Evolutionary conservation across 805 yeast genomes (phyloP), one percentile per base, ranked within the genome.

Genomic region (Spathaspora sp.): DNA sequence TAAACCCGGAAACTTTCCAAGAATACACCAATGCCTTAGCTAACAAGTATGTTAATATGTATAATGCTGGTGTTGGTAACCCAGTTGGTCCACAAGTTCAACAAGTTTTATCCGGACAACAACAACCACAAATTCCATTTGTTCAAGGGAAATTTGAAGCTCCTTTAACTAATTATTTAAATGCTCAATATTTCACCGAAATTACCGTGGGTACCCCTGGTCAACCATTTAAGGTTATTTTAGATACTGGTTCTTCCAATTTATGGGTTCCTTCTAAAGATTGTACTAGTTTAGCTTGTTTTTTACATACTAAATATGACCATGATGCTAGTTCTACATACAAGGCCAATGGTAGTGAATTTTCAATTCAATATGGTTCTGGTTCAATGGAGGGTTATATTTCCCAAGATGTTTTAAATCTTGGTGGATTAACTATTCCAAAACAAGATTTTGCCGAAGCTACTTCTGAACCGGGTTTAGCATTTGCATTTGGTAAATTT

Each of bases 401-500:
- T 42, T 91, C 97, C 42, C 87, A 87, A 67, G 99, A 94, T 67
- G 76, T 84, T 44, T 73, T 94, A 61, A 75, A 81, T 55, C 74
- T 94, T 57, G 98, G 97, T 54, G 94, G 86, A 65, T 82, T 94
- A 73, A 72, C 77, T 51, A 92, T 94, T 65, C 87, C 91, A 59
- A 75, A 86, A 58, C 98, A 93, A 77, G 96, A 86, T 68, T 94
- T 94, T 67, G 98, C 96, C 55, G 99, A 94, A 79, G 93, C 97
- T 57, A 94, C 99, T 53, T 82, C 83, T 62, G 99, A 94, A 78
- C 98, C 98, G 43, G 99, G 99, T 52, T 81, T 94, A 60, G 94
- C 97, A 0, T 94, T 94, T 75, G 98, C 99, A 49, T 94, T 94
- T 72, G 99, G 97, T 71, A 93, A 94, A 75, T 94, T 94, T 68